Evolutionary conservation across 495 filamentous ascomycete genomes (phyloP).

Genomic region (Ramalina intermedia): DNA sequence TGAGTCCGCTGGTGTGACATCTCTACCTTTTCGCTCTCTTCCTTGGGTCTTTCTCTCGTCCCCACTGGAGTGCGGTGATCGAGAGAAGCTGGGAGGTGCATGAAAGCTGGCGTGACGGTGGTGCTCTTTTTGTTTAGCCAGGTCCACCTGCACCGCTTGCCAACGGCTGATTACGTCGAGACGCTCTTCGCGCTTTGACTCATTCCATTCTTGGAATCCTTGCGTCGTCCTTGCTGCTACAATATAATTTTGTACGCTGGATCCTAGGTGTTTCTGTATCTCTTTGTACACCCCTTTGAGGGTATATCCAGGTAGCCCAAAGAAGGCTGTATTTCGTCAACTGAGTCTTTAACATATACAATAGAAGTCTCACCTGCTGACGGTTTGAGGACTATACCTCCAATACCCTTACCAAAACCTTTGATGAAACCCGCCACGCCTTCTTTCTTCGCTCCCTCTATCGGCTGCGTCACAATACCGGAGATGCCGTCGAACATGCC

Average conservation of each 20-base stretch:
- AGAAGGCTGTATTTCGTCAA: slow-evolving; percentile 26
- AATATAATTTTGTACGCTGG: slow-evolving; percentile 54
- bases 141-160: slow-evolving; percentile 35
- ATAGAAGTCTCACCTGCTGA: slow-evolving; percentile 37
- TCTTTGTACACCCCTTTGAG: slow-evolving; percentile 65
- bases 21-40: slow-evolving; percentile 18
- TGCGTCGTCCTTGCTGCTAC: slow-evolving; percentile 56
- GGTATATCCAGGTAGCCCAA: slow-evolving; percentile 56
- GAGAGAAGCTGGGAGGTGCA: slow-evolving; percentile 25
- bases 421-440: slow-evolving; percentile 57
- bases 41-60: slow-evolving; percentile 27
- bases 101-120: slow-evolving; percentile 9
- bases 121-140: slow-evolving; percentile 31
- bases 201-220: slow-evolving; percentile 47
- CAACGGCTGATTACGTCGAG: slow-evolving; percentile 43
- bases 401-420: slow-evolving; percentile 61
- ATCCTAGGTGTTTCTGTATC: slow-evolving; percentile 46
- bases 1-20: slow-evolving; percentile 7
- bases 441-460: slow-evolving; percentile 51
- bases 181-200: slow-evolving; percentile 35
- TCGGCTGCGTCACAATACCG: slow-evolving; percentile 56
- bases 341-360: neutral
- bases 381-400: slow-evolving; percentile 56
- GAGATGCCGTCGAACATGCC: slow-evolving; percentile 59
- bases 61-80: slow-evolving; percentile 27